Evolutionary conservation across 2,329 filamentous ascomycete species (phyloP), one percentile per base, ranked within the genome.

Genomic region (Dendryphion nanum): DNA sequence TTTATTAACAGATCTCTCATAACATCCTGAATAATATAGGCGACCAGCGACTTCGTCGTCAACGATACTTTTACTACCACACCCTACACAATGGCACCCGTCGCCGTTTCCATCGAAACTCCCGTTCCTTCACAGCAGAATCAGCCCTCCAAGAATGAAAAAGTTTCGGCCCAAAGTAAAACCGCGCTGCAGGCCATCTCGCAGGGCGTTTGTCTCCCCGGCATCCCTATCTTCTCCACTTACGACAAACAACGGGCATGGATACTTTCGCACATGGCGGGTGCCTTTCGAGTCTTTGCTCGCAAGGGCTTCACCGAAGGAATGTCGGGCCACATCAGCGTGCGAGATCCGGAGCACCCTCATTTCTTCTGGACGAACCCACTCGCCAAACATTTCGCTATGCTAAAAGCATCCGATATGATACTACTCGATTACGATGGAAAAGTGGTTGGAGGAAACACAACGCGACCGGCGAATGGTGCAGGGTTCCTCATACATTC

Each of bases 401-500:
- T 82, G 42, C 69, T 86, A 34, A 79, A 77, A 44, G 79, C 81
- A 1, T 75, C 72, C 2, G 82, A 86, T 55, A 81, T 86, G 76
- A 77, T 86, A 33, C 75, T 82, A 30, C 73, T 86, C 2, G 77
- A 86, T 45, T 71, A 79, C 37, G 61, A 75, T 8, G 83, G 83
- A n/a, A 74, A 76, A 13, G 73, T 82, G 7, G 74, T 85, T 4
- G 81, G 79, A 13, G 83, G 82, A 1, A 83, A 83, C 52, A 72
- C 68, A 41, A 73, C 63, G 12, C 70, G 76, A 20, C 77, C 83
- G 2, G 75, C 76, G 32, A 88, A 88, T 59, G 76, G 78, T 3
- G 81, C 83, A 0, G 84, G 83, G 5, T 86, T 83, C 56, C 67
- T 81, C 45, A 88, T 89, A 49, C 84, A 88, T 64, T 75, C 75